A percentile compares a stretch with the other conserved stretches of the same genome.
Evolutionary conservation across 2,329 filamentous ascomycete species (phyloP).

Genomic region (Microdochium trichocladiopsis): DNA sequence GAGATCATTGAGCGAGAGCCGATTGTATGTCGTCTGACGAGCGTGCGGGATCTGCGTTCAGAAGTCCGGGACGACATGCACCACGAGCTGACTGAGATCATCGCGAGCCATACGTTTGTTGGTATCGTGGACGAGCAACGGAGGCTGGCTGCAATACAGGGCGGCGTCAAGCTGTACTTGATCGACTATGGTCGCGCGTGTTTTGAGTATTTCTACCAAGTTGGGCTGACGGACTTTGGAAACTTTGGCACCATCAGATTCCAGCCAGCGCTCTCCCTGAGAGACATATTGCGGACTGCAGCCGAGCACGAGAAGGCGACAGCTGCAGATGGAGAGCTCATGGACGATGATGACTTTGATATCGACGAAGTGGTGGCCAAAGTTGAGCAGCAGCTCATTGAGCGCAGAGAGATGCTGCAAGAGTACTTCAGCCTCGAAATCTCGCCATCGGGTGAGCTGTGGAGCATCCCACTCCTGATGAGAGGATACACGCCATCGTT

Average conservation of each 20-base stretch:
- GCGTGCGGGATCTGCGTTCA: constrained; percentile 76
- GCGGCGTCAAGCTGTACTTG: constrained; percentile 84
- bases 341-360: constrained; percentile 51
- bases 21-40: constrained; percentile 68
- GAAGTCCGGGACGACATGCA: constrained; percentile 78
- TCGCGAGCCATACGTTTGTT: constrained; percentile 85
- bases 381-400: constrained; percentile 63
- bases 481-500: constrained; percentile 85
- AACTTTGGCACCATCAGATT: constrained; percentile 87
- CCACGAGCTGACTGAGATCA: constrained; percentile 76
- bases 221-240: constrained; percentile 89
- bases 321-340: constrained; percentile 16
- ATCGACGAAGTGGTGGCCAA: constrained; percentile 58
- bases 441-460: constrained; percentile 66
- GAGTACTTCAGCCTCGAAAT: constrained; percentile 92
- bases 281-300: constrained; percentile 64
- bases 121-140: constrained; percentile 83
- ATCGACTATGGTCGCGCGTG: constrained; percentile 86
- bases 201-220: constrained; percentile 91
- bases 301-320: constrained; percentile 61
- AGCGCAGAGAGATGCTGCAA: constrained; percentile 74
- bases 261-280: constrained; percentile 64
- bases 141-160: constrained; percentile 86
- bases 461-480: constrained; percentile 74
- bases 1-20: constrained; percentile 63